Base-by-base conservation (phyloP, 2,329 filamentous ascomycete genomes). In the Gyromitra esculenta region DNA sequence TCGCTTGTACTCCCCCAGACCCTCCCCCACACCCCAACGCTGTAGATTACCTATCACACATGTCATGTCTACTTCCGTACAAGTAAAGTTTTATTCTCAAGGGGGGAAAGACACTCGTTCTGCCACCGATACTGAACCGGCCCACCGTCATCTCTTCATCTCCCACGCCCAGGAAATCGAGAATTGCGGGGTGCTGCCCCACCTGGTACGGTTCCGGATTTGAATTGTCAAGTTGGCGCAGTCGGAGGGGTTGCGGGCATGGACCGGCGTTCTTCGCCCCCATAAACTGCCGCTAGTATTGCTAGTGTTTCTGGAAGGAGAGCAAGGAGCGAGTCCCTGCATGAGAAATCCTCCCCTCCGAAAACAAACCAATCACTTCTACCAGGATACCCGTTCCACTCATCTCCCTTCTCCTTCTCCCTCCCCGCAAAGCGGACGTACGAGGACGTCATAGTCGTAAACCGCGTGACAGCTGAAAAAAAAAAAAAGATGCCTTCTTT, bases 361-460 rank as follows among this genome's bases (percentile, higher is more conserved):
- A 75, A 75, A 75, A 75, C 52, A 31, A 15, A 75, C 72, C 65
- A 75, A 75, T 75, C 72, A 75, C 72, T 65, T 57, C 62, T 70
- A 70, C 72, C 72, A 75, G 72, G 72, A 50, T 75, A 37, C 18
- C 25, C 13, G 50, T 75, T 70, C 65, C 57, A 70, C 65, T 69
- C 72, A 59, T 63, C 65, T 72, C 60, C 60, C 25, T 31, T 31
- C 25, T 31, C 2, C 25, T 31, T 72, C 59, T 37, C n/a, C 71
- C 50, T 57, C 65, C 71, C 72, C 72, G 43, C 66, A 75, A 71
- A 75, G 59, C 50, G 72, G 65, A 75, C 48, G 72, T 71, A 63
- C 37, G 59, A 75, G 59, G 72, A 75, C 72, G 72, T 75, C 72
- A 75, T 75, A 50, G 57, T 21, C n/a, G 52, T 56, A 65, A 75